Evolutionary conservation across 352 stramenopile genomes (phyloP).

Genomic region (Phytopythium vexans): DNA sequence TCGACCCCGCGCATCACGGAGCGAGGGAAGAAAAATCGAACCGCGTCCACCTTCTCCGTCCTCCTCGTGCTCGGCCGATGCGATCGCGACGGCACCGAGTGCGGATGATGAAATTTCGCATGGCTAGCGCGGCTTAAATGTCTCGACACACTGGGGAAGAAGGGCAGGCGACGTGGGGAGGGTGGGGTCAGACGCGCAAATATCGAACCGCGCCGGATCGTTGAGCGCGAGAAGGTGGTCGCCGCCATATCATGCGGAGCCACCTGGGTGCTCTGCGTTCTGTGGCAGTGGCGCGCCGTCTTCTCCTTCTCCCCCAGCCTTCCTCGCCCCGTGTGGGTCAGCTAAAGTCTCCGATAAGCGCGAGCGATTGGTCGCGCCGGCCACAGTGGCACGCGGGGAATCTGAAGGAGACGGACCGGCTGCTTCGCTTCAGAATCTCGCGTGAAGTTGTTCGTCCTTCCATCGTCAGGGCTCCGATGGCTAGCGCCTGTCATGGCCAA

Average conservation of each 20-base stretch:
- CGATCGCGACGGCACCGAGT: no score
- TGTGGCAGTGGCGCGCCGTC: no score
- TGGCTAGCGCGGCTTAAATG: neutral
- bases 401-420: neutral
- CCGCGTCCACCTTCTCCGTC: no score
- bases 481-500: neutral
- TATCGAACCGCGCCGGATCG: no score
- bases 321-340: no score
- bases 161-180: neutral
- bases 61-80: no score
- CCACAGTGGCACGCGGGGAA: neutral
- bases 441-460: neutral
- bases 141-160: slow-evolving; percentile 1
- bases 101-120: no score
- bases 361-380: neutral
- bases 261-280: no score
- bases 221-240: neutral
- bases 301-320: no score
- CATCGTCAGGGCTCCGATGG: neutral
- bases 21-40: slow-evolving; percentile 7
- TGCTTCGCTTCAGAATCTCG: slow-evolving; percentile 1
- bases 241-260: no score
- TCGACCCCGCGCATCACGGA: neutral
- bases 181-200: no score
- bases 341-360: no score